These are phyloP conservation scores for Gliomastix tumulicola DNA, from an alignment of 2,329 filamentous ascomycete genomes.

Conservation along the genomic window DNA sequence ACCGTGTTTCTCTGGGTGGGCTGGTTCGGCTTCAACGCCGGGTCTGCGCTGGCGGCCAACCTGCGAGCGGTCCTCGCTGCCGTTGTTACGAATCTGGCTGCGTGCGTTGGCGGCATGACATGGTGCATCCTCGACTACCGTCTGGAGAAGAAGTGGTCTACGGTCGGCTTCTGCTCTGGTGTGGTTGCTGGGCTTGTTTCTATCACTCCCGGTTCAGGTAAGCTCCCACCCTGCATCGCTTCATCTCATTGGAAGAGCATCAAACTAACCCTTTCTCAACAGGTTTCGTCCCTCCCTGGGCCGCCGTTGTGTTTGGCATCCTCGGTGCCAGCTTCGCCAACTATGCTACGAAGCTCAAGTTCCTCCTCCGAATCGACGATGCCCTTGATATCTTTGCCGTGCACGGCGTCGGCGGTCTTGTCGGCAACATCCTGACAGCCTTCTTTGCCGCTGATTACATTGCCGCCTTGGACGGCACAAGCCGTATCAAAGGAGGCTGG, in stretches of 20 bases:
- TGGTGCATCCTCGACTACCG: slow-evolving; percentile 89
- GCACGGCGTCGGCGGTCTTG: slow-evolving; percentile 69
- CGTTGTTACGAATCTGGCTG: slow-evolving; percentile 78
- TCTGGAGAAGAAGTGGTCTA: slow-evolving; percentile 86
- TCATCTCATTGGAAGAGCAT: background rate
- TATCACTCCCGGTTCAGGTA: slow-evolving; percentile 80
- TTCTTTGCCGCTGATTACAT: slow-evolving; percentile 85
- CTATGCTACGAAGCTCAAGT: slow-evolving; percentile 88
- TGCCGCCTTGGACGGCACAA: slow-evolving; percentile 67
- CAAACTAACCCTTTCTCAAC: slow-evolving; percentile 6
- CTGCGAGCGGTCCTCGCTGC: slow-evolving; percentile 81
- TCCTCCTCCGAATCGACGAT: slow-evolving; percentile 72
- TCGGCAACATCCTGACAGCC: slow-evolving; percentile 72
- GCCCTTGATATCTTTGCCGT: slow-evolving; percentile 85
- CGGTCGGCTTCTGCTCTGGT: slow-evolving; percentile 87
- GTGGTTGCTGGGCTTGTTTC: slow-evolving; percentile 81
- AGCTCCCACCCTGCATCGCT: slow-evolving; percentile 9
- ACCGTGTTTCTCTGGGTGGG: slow-evolving; percentile 94
- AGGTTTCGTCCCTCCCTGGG: slow-evolving; percentile 76
- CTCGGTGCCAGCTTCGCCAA: slow-evolving; percentile 74
- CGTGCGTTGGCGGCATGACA: slow-evolving; percentile 76
- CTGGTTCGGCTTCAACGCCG: slow-evolving; percentile 94
- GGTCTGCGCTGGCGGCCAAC: slow-evolving; percentile 74
- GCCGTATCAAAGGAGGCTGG: slow-evolving; percentile 69
- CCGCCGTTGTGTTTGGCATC: slow-evolving; percentile 72